Base-by-base conservation (phyloP, 140 eudicot genomes). In the Cichorium intybus region DNA sequence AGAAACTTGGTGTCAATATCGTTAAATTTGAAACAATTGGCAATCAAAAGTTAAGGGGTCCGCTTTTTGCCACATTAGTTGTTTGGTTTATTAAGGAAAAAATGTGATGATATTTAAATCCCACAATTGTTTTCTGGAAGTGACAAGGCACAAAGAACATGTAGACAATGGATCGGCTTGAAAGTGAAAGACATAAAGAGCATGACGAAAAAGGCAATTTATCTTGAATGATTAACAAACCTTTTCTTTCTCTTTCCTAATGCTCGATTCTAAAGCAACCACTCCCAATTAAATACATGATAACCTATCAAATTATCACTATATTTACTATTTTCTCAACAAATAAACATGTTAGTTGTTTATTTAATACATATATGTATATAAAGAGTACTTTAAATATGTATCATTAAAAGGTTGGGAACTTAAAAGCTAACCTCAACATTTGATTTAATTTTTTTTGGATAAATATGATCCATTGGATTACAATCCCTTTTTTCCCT, bases 71-170 rank as follows among this genome's bases (percentile, higher is more conserved):
- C 55, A 62, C 20, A 68, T 55, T 55, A 2, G 1, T 22, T 14
- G 64, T 18, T 39, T 17, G 24, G 41, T 27, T 16, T 24, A 12
- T 55, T 18, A 17, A 39, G 12, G 23, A 6, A 55, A 43, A 41
- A 15, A 27, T 10, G 7, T 29, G 48, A 54, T 9, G 2, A 23
- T 37, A 28, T 1, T 10, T 14, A 14, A 66, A 61, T 62, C 16
- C 27, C 10, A 21, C 18, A 20, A 29, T 20, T 69, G 34, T 31
- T 24, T 12, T 22, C 0, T 31, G 52, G 10, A 28, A 45, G 60
- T 15, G 21, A 53, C 31, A 63, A 56, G 18, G 53, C 68, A 56
- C 73, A 65, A 56, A 73, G 56, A 73, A 49, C 68, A 56, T 46
- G 68, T 29, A 11, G 50, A 55, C 18, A 55, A 16, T 3, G 3